Base-by-base conservation (phyloP, 768 basidiomycete species). In the Austroboletus festivus region DNA sequence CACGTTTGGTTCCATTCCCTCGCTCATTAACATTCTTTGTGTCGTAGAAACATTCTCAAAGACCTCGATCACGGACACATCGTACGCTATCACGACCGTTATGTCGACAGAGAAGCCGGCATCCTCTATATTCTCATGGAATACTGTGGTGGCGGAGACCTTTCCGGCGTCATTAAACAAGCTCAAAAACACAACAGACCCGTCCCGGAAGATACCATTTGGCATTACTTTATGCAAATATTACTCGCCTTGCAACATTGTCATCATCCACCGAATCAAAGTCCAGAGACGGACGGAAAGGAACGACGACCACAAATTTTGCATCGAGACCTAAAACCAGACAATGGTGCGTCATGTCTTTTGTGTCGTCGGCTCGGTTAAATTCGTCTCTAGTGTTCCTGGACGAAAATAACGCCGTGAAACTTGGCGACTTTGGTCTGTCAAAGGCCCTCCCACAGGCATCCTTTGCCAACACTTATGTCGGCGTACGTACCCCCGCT, bases 111-210 rank as follows among this genome's bases (percentile, higher is more conserved):
- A 53, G 89, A 93, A 43, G 78, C 81, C 33, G 92, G 92, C 19
- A 89, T 93, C 48, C 81, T 98, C 38, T 98, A 97, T 67, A 97
- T 99, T 53, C 77, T 98, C 56, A 99, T 98, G 96, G 96, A 99
- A 72, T 98, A 92, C 66, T 99, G 96, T 62, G 93, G 92, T 5
- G 94, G 93, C 19, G 96, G 96, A 12, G 96, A 99, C 72, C 79
- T 99, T 46, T 90, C 90, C 1, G 73, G 79, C 30, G 70, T 96
- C 60, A 96, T 98, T 67, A 89, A 91, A 61, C 84, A 83, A 53
- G 80, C 88, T 1, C 67, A 74, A 51, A 84, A 82, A 62, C 74
- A 80, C 47, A 81, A 78, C 50, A 78, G 86, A 44, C 80, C 82
- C 3, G 82, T 97, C 45, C 79, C 91, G 1, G 96, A 99, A 71